Conservation (phyloP, 2,329 filamentous ascomycete genomes). For the Ilyonectria sp. region DNA sequence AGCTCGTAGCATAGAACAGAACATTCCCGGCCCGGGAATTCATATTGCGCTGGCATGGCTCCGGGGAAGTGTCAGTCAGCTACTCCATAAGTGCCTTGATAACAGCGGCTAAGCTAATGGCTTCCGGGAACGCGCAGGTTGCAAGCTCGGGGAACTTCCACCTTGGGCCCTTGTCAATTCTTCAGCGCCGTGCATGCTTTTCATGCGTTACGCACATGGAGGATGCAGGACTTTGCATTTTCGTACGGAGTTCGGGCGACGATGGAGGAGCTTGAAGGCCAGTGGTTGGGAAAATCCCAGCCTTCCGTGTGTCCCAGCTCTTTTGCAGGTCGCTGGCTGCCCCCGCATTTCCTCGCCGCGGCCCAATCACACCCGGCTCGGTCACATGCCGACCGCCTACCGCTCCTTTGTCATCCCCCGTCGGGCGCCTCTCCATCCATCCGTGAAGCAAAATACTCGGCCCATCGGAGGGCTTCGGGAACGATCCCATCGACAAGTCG, state of each 20-base stretch:
- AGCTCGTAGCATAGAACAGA: too few species aligned
- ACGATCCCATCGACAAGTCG: conserved; percentile 28
- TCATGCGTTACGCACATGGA: conserved; percentile 1
- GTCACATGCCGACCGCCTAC: conserved; percentile 41
- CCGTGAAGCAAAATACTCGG: conserved; percentile 34
- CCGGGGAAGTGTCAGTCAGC: conserved; percentile 15
- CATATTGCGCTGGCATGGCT: not conserved
- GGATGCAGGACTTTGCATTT: too few species aligned
- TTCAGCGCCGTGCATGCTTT: conserved; percentile 4
- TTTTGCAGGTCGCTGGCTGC: conserved; percentile 15
- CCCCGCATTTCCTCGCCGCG: conserved; percentile 36
- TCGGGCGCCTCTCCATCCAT: conserved; percentile 36
- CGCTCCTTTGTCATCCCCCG: conserved; percentile 29
- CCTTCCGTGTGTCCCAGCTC: not conserved
- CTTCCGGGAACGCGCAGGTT: not conserved
- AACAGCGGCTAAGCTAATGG: conserved; percentile 15
- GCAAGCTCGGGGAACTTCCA: conserved; percentile 31
- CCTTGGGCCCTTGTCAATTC: conserved; percentile 7
- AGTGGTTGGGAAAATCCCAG: conserved; percentile 1
- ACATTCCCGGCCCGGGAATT: not conserved
- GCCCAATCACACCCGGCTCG: conserved; percentile 30
- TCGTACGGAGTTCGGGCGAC: not conserved
- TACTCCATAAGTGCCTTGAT: not conserved
- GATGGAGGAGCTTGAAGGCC: too few species aligned
- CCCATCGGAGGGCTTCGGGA: conserved; percentile 35